Conservation (phyloP, 768 basidiomycete species). For the Multifurca ochricompacta region DNA sequence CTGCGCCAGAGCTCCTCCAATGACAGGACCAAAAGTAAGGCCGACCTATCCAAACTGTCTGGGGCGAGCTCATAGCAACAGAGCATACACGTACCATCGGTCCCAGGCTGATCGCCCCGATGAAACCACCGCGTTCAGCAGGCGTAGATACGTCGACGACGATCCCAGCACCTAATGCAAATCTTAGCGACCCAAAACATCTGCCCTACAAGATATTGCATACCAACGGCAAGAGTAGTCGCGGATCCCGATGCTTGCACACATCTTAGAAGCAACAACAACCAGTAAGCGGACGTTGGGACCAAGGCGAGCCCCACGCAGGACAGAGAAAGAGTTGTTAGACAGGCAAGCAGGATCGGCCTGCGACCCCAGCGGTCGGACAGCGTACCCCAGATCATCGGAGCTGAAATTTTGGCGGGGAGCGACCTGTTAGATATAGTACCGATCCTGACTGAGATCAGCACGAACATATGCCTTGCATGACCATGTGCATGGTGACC, state of each 20-base stretch:
- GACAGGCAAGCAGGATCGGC: slow-evolving; percentile 53
- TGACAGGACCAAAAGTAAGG: slow-evolving; percentile 34
- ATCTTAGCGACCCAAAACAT: neutral
- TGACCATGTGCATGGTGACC: slow-evolving; percentile 68
- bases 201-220: neutral
- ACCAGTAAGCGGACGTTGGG: slow-evolving; percentile 61
- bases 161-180: slow-evolving; percentile 53
- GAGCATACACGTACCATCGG: slow-evolving; percentile 42
- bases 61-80: neutral
- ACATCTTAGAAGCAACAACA: slow-evolving; percentile 72
- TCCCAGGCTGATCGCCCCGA: slow-evolving; percentile 58
- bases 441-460: neutral
- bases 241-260: slow-evolving; percentile 75
- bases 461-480: slow-evolving; percentile 52
- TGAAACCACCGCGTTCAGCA: slow-evolving; percentile 66
- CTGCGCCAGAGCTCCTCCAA: slow-evolving; percentile 39
- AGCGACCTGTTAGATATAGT: neutral
- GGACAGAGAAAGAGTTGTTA: slow-evolving; percentile 53
- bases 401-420: slow-evolving; percentile 25
- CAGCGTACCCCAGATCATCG: slow-evolving; percentile 57
- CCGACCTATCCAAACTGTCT: slow-evolving; percentile 23
- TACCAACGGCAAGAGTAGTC: slow-evolving; percentile 69
- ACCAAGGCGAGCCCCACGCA: slow-evolving; percentile 56
- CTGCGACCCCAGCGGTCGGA: slow-evolving; percentile 61
- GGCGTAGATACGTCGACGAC: slow-evolving; percentile 71